Evolutionary conservation across 2,329 filamentous ascomycete species (phyloP).

Genomic region (Aspergillus fischeri): DNA sequence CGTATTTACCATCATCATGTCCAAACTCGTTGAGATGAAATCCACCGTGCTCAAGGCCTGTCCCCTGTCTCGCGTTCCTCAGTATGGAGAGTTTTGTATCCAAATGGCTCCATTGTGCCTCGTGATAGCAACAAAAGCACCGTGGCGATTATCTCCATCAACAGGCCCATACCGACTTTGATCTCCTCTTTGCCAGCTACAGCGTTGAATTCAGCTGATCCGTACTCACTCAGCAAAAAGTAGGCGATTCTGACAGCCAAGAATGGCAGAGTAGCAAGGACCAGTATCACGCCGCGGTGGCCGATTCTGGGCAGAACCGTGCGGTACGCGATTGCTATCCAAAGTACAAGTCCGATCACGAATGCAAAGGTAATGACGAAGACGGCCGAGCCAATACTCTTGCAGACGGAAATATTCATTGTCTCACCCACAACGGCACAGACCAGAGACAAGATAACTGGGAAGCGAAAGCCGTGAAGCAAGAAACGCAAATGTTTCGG

Average conservation of each 20-base stretch:
- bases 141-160: conserved; percentile 24
- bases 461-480: conserved; percentile 25
- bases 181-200: conserved; percentile 12
- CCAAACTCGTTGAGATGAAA: too few species aligned
- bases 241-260: conserved; percentile 20
- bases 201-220: conserved; percentile 14
- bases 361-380: conserved; percentile 21
- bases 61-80: neutral
- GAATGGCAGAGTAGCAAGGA: conserved; percentile 17
- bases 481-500: conserved; percentile 17
- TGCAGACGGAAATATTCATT: conserved; percentile 14
- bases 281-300: conserved; percentile 15
- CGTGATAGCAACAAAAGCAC: conserved; percentile 17
- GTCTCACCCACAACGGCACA: conserved; percentile 19
- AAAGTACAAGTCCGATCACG: conserved; percentile 18
- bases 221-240: conserved; percentile 20
- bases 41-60: neutral
- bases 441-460: conserved; percentile 20
- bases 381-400: conserved; percentile 16
- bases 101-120: conserved; percentile 19
- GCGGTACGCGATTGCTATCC: conserved; percentile 17
- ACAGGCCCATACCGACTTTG: conserved; percentile 20
- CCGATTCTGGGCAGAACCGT: conserved; percentile 15
- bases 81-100: neutral
- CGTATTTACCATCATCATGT: too few species aligned